A percentile compares a stretch with the other conserved stretches of the same genome.
These are phyloP conservation scores for Prunus davidiana DNA, from an alignment of 306 rosid genomes.

Conservation along the genomic window DNA sequence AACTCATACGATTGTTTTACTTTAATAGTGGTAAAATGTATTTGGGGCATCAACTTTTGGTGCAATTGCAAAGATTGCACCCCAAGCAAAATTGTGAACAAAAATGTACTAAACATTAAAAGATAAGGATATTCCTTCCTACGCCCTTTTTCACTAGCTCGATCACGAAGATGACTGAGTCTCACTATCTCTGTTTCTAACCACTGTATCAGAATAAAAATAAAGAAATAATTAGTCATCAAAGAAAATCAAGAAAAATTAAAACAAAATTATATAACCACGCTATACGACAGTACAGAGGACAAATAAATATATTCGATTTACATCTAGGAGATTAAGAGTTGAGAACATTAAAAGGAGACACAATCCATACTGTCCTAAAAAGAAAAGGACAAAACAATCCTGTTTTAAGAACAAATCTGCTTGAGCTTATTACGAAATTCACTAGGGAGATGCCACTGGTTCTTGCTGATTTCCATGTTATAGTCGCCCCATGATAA, in stretches of 20 bases:
- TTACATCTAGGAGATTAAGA: conserved; percentile 3
- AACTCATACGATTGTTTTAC: neutral
- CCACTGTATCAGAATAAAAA: conserved; percentile 63
- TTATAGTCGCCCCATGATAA: no score
- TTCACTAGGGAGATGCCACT: neutral
- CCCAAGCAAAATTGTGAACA: neutral
- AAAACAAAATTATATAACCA: conserved; percentile 3
- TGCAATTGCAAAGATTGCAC: neutral
- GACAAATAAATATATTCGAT: neutral
- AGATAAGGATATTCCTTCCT: conserved; percentile 94
- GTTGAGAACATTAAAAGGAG: neutral
- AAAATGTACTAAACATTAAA: neutral
- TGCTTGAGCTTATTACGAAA: neutral
- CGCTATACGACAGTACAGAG: neutral
- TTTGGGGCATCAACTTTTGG: neutral
- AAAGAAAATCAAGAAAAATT: conserved; percentile 9
- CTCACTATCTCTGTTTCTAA: conserved; percentile 84
- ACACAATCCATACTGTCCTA: neutral
- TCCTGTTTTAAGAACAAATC: neutral
- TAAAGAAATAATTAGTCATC: conserved; percentile 12
- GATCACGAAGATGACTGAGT: conserved; percentile 95
- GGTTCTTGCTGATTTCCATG: neutral
- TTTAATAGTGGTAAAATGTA: neutral
- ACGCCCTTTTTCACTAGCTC: conserved; percentile 97
- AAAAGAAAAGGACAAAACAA: conserved; percentile 2